Conservation (phyloP, 2,329 filamentous ascomycete genomes). For the Laburnicola sp. region DNA sequence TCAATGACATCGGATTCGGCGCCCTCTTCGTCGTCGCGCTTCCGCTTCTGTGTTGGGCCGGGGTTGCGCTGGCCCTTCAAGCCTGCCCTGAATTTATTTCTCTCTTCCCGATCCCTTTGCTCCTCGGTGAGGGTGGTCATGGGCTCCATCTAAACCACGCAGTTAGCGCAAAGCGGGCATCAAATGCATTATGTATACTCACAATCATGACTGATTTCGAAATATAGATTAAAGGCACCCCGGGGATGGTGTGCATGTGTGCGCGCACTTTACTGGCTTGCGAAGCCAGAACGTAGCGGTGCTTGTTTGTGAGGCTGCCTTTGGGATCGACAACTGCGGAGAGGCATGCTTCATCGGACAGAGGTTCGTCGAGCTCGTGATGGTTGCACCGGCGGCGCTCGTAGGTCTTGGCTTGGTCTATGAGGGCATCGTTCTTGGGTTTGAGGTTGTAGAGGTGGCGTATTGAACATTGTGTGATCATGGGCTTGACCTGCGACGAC, state of each 20-base stretch:
- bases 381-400: conserved; percentile 80
- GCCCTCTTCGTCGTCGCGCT: conserved; percentile 55
- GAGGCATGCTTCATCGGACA: conserved; percentile 71
- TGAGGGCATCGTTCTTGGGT: conserved; percentile 60
- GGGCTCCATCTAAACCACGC: conserved; percentile 71
- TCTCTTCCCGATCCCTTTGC: conserved; percentile 69
- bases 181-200: too few species aligned
- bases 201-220: conserved; percentile 77
- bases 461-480: conserved; percentile 82
- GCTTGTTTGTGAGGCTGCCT: conserved; percentile 69
- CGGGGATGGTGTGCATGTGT: conserved; percentile 66
- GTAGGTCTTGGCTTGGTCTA: conserved; percentile 72
- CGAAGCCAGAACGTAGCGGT: conserved; percentile 76
- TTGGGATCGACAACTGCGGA: conserved; percentile 78
- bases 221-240: conserved; percentile 78
- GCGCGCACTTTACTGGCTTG: conserved; percentile 68
- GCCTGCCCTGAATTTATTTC: conserved; percentile 72
- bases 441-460: conserved; percentile 72
- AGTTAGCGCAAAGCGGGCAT: too few species aligned
- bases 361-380: conserved; percentile 71
- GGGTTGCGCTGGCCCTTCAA: conserved; percentile 55
- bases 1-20: conserved; percentile 30
- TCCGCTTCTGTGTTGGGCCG: conserved; percentile 39
- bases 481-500: conserved; percentile 56
- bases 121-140: conserved; percentile 70